Evolutionary conservation across 108 stramenopile species (phyloP).

Genomic region (Nitzschia sp.): DNA sequence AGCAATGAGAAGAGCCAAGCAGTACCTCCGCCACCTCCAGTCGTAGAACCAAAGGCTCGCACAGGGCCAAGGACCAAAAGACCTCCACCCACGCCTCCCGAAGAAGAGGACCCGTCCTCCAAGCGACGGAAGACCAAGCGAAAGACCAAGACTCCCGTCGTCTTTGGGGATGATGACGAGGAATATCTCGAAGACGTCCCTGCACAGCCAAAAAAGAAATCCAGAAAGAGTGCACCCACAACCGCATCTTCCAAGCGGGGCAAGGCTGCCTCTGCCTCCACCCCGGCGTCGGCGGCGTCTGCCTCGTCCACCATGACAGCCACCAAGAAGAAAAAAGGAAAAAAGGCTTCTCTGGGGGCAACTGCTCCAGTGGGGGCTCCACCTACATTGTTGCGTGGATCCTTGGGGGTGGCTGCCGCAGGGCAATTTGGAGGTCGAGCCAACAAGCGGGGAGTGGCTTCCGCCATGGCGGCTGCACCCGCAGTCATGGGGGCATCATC

Average conservation of each 20-base stretch:
- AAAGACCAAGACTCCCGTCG: constrained; percentile 31
- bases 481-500: not conserved
- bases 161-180: constrained; percentile 30
- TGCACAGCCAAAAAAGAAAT: constrained; percentile 24
- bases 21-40: not conserved
- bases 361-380: not conserved
- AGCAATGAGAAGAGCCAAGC: not conserved
- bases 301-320: not conserved
- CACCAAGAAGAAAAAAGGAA: constrained; percentile 22
- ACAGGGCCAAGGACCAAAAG: constrained; percentile 28
- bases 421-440: constrained; percentile 36
- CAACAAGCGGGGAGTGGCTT: not conserved
- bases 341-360: constrained; percentile 5
- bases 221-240: constrained; percentile 11
- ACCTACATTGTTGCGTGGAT: not conserved
- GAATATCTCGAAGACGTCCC: constrained; percentile 7
- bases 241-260: constrained; percentile 6
- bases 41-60: constrained; percentile 1
- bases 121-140: constrained; percentile 40
- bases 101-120: not conserved
- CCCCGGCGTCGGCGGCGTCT: not conserved
- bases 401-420: constrained; percentile 24
- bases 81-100: constrained; percentile 12
- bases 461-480: not conserved
- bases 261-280: not conserved